Evolutionary conservation across 108 stramenopile genomes (phyloP).

Genomic region (Nitzschia inconspicua): DNA sequence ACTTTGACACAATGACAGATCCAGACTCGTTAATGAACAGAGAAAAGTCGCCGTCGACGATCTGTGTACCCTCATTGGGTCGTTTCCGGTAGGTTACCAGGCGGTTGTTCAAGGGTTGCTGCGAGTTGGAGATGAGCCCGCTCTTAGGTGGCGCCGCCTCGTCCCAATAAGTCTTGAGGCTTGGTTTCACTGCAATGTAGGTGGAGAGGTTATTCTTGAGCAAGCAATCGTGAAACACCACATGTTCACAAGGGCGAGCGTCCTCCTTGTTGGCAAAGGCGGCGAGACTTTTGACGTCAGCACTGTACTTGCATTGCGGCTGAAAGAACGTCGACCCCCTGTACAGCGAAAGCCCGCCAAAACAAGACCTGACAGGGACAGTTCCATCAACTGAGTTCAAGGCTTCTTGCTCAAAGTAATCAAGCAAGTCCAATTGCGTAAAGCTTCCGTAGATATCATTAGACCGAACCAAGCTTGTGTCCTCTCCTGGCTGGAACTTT

Average conservation of each 20-base stretch:
- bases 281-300: no score
- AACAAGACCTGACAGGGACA: constrained; percentile 16
- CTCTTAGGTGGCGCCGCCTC: no score
- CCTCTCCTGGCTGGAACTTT: not conserved
- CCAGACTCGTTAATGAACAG: no score
- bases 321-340: constrained; percentile 1
- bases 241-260: constrained; percentile 11
- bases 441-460: not conserved
- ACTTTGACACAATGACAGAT: no score
- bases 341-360: constrained; percentile 11
- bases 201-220: not conserved
- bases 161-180: constrained; percentile 1
- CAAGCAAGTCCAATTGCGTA: not conserved
- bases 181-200: constrained; percentile 4
- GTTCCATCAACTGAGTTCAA: not conserved
- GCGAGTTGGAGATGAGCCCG: no score
- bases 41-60: no score
- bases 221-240: constrained; percentile 9
- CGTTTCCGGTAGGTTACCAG: no score
- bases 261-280: constrained; percentile 1
- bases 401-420: not conserved
- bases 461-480: not conserved
- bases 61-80: no score
- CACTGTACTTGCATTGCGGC: not conserved
- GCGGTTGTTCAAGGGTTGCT: no score